Evolutionary conservation across 148 eudicot genomes (phyloP).

Genomic region (Camellia japonica): DNA sequence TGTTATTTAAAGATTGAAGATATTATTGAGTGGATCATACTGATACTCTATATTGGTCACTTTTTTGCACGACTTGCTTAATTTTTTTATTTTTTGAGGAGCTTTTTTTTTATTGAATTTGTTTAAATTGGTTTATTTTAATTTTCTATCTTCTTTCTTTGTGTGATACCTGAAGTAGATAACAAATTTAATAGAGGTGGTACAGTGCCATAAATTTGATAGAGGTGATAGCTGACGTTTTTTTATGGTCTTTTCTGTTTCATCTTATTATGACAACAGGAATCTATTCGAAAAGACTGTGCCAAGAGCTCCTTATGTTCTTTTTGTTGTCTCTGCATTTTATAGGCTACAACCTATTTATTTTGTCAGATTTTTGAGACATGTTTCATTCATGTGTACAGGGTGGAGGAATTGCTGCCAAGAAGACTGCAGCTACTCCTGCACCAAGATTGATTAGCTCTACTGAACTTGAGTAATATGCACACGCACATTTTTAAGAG

Average conservation of each 20-base stretch:
- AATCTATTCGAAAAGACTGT: not conserved
- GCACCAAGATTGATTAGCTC: slow-evolving; percentile 76
- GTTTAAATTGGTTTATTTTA: not conserved
- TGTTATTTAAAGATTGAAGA: not conserved
- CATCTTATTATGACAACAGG: not conserved
- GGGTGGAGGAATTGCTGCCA: slow-evolving; percentile 74
- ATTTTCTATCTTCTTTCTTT: not conserved
- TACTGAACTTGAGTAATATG: slow-evolving; percentile 78
- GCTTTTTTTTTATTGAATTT: not conserved
- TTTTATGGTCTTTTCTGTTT: not conserved
- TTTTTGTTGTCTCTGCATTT: not conserved
- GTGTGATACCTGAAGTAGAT: not conserved
- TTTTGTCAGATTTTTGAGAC: not conserved
- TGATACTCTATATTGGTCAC: not conserved
- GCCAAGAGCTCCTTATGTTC: not conserved
- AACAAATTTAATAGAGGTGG: not conserved
- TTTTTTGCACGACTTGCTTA: not conserved
- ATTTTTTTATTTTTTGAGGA: not conserved
- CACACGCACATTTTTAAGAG: not conserved
- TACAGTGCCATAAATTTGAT: not conserved
- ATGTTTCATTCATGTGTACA: slow-evolving; percentile 21
- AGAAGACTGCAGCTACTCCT: slow-evolving; percentile 58
- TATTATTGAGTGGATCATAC: not conserved
- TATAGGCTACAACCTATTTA: not conserved
- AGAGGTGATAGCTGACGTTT: no score